Percentiles rank a stretch among this genome's conserved stretches.
phyloP scores from a whole-genome alignment of 768 basidiomycete species.

The Rhodotorula diobovata region DNA sequence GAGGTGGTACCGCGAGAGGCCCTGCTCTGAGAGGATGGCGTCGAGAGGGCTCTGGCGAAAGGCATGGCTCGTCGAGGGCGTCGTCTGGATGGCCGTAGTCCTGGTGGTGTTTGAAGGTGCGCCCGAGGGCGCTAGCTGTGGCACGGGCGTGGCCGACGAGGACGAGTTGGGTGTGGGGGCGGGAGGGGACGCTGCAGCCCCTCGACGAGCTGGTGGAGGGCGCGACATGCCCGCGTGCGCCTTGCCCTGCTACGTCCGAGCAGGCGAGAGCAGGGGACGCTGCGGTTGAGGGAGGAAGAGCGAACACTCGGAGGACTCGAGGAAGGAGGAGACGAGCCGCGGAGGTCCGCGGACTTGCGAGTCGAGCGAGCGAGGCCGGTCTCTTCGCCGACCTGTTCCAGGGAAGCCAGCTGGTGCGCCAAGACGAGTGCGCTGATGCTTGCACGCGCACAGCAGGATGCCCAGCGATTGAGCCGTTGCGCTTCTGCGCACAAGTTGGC shows the following conservation, averaged over 20 bases:
- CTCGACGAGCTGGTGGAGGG: not conserved
- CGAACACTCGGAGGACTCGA: too few relatives aligned
- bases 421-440: too few relatives aligned
- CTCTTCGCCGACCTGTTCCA: too few relatives aligned
- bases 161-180: not conserved
- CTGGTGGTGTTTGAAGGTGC: not conserved
- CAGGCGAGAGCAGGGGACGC: too few relatives aligned
- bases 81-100: not conserved
- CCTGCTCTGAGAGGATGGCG: conserved; percentile 24
- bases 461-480: too few relatives aligned
- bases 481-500: too few relatives aligned
- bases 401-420: too few relatives aligned
- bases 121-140: not conserved
- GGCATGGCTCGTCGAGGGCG: conserved; percentile 14
- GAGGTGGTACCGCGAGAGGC: conserved; percentile 28
- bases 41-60: conserved; percentile 18
- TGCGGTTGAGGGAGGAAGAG: too few relatives aligned
- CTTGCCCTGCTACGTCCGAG: not conserved
- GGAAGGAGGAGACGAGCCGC: too few relatives aligned
- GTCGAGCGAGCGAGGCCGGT: too few relatives aligned
- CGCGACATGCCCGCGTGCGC: not conserved
- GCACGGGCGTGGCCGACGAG: not conserved
- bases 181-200: not conserved
- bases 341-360: too few relatives aligned
- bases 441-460: too few relatives aligned